Percentiles rank a stretch among this genome's conserved stretches.
phyloP scores from a whole-genome alignment of 257 asterid genomes.

The Solanum bulbocastanum region DNA sequence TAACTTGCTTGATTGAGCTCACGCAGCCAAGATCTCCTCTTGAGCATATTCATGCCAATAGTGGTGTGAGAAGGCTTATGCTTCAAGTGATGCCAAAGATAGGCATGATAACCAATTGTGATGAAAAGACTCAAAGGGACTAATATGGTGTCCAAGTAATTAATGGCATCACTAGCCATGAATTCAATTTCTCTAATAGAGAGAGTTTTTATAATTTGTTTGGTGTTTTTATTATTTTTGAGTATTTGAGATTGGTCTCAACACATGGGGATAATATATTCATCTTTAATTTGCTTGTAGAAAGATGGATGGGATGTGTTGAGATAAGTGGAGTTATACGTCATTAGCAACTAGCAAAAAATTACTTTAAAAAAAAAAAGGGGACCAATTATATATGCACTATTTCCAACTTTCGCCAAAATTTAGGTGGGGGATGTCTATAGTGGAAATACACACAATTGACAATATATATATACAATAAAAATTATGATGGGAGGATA shows the following conservation, averaged over 20 bases:
- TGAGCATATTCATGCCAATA: conserved; percentile 48
- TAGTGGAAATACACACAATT: background rate
- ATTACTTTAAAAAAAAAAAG: background rate
- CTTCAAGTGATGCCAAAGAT: conserved; percentile 50
- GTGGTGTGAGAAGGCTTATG: conserved; percentile 41
- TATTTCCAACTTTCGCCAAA: background rate
- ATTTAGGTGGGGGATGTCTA: background rate
- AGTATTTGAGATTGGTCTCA: background rate
- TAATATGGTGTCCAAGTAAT: conserved; percentile 43
- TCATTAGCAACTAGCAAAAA: background rate
- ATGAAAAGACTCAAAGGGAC: conserved; percentile 61
- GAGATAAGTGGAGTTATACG: background rate
- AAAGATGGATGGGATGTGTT: background rate
- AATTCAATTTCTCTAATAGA: background rate
- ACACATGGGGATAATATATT: background rate
- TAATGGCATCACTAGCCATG: conserved; percentile 11
- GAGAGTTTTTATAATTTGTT: background rate
- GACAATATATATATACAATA: background rate
- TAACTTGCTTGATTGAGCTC: conserved; percentile 42
- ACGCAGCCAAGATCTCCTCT: conserved; percentile 50
- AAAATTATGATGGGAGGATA: background rate
- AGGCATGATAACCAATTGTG: conserved; percentile 70
- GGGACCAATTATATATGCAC: background rate
- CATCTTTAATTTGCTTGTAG: background rate
- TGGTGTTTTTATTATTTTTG: background rate